These are phyloP conservation scores for Letharia columbiana DNA, from an alignment of 495 filamentous ascomycete species.

Conservation along the genomic window DNA sequence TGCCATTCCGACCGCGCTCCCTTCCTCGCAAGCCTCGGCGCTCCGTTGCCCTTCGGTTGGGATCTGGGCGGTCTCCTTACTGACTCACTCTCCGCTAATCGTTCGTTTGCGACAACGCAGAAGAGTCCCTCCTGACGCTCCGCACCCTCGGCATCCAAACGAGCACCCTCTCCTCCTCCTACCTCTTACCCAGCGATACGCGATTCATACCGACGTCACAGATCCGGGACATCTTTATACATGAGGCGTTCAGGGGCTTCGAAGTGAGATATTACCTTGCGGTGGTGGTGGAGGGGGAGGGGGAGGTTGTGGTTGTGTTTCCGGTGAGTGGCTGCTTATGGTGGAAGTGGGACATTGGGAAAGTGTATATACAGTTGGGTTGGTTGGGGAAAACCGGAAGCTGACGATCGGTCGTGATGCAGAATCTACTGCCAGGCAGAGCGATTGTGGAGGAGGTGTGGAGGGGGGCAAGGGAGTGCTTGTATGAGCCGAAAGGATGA, in stretches of 20 bases:
- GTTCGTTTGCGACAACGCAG: slow-evolving; percentile 27
- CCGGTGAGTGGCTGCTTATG: slow-evolving; percentile 44
- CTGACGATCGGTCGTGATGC: slow-evolving; percentile 12
- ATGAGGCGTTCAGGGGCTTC: slow-evolving; percentile 92
- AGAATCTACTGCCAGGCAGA: slow-evolving; percentile 60
- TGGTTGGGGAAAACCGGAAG: background rate
- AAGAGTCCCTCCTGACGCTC: slow-evolving; percentile 83
- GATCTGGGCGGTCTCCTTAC: background rate
- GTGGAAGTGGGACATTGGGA: background rate
- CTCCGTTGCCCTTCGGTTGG: too few relatives aligned
- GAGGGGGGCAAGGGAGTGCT: slow-evolving; percentile 65
- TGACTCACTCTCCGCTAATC: background rate
- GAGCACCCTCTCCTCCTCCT: slow-evolving; percentile 54
- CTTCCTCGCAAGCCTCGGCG: too few relatives aligned
- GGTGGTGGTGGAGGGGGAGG: slow-evolving; percentile 86
- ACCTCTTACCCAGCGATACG: slow-evolving; percentile 57
- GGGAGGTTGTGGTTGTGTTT: slow-evolving; percentile 85
- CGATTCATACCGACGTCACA: slow-evolving; percentile 89
- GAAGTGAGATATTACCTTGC: slow-evolving; percentile 84
- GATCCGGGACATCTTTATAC: slow-evolving; percentile 86
- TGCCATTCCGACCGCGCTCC: too few relatives aligned
- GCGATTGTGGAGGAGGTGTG: slow-evolving; percentile 75
- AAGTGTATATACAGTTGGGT: background rate
- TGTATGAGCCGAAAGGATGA: slow-evolving; percentile 58
- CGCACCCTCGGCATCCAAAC: slow-evolving; percentile 90